Percentiles rank a stretch among this genome's conserved stretches.
These are phyloP conservation scores for Ascosphaera apis DNA, from an alignment of 2,329 filamentous ascomycete genomes.

Conservation along the genomic window DNA sequence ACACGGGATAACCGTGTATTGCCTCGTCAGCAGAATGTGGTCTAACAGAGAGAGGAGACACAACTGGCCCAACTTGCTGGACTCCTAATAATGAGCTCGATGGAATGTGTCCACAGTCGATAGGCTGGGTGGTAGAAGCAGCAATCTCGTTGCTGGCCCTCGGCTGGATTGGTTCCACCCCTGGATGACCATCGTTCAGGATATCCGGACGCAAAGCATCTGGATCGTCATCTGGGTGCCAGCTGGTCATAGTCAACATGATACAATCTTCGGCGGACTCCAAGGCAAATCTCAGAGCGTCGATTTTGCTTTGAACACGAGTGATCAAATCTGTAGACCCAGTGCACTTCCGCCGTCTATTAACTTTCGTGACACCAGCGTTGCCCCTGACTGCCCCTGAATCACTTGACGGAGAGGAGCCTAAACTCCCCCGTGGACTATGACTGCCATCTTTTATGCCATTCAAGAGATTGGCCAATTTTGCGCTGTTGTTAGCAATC, in stretches of 20 bases:
- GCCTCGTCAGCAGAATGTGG: not conserved
- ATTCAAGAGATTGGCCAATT: not conserved
- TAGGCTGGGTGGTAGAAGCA: not conserved
- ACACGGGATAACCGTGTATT: not conserved
- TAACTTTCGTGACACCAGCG: not conserved
- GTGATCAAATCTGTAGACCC: not conserved
- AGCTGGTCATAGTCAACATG: not conserved
- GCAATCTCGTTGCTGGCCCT: not conserved
- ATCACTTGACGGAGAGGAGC: not conserved
- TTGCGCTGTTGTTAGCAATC: not conserved
- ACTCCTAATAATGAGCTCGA: not conserved
- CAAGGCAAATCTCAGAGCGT: not conserved
- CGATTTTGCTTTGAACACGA: not conserved
- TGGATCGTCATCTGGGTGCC: not conserved
- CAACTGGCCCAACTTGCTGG: not conserved
- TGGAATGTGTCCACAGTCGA: not conserved
- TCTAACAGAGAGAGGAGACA: not conserved
- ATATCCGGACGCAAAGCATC: not conserved
- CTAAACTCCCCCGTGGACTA: slow-evolving; percentile 13
- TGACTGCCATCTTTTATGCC: slow-evolving; percentile 22
- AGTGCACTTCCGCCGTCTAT: not conserved
- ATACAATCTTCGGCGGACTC: not conserved
- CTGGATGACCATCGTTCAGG: not conserved
- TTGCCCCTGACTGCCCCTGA: not conserved
- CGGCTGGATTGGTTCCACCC: not conserved